Evolutionary conservation across 73 alveolate genomes (phyloP).

Genomic region (Diophrys sp.): DNA sequence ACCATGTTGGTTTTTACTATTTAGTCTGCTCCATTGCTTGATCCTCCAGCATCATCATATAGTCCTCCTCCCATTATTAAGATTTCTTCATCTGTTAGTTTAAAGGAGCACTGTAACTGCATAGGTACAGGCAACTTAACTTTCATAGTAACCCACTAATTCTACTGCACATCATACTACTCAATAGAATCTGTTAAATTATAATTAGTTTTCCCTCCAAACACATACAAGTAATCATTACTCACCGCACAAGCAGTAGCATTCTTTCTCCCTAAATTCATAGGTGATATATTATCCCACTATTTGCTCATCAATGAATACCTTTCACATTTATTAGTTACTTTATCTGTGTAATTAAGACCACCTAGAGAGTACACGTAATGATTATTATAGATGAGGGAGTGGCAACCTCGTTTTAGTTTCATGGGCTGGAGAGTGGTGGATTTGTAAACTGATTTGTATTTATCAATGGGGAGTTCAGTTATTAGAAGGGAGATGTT

Average conservation of each 20-base stretch:
- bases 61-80: background rate
- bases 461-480: constrained; percentile 37
- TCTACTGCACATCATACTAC: constrained; percentile 18
- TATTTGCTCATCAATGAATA: constrained; percentile 6
- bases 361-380: constrained; percentile 44
- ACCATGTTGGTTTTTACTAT: background rate
- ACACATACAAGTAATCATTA: constrained; percentile 29
- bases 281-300: constrained; percentile 30
- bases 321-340: constrained; percentile 43
- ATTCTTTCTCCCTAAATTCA: constrained; percentile 41
- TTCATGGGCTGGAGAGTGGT: constrained; percentile 22
- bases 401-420: constrained; percentile 38
- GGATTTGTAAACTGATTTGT: constrained; percentile 19
- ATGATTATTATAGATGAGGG: constrained; percentile 29
- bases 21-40: background rate
- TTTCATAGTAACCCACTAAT: constrained; percentile 25
- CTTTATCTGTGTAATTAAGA: constrained; percentile 30
- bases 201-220: constrained; percentile 33
- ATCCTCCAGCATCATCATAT: background rate
- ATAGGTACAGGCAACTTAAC: constrained; percentile 27
- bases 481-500: constrained; percentile 4
- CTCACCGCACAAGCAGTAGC: constrained; percentile 23
- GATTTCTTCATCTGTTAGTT: background rate
- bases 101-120: background rate
- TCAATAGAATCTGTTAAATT: constrained; percentile 17